These are phyloP conservation scores for Elongisporangium anandrum DNA, from an alignment of 352 stramenopile genomes.

Conservation along the genomic window DNA sequence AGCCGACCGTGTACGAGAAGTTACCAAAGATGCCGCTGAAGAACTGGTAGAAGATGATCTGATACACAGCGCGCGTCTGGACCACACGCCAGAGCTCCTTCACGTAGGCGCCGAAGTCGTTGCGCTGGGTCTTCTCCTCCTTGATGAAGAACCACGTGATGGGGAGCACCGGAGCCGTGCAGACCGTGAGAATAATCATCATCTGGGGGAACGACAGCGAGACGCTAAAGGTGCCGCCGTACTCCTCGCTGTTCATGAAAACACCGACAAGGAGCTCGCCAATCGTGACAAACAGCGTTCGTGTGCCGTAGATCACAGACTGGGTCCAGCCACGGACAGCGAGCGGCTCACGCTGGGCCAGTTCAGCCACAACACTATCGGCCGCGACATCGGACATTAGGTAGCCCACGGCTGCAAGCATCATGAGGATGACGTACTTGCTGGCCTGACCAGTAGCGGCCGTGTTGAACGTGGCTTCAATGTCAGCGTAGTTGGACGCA, in stretches of 20 bases:
- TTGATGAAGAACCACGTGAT: constrained; percentile 37
- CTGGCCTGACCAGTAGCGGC: constrained; percentile 8
- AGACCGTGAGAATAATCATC: constrained; percentile 23
- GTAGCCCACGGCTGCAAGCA: constrained; percentile 49
- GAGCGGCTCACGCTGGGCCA: constrained; percentile 26
- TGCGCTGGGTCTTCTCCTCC: constrained; percentile 21
- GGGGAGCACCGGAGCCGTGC: constrained; percentile 14
- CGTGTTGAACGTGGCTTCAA: constrained; percentile 17
- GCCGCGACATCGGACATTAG: constrained; percentile 48
- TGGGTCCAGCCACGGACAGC: constrained; percentile 28
- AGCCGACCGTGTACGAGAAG: constrained; percentile 21
- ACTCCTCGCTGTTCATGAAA: constrained; percentile 35
- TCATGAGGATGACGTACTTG: constrained; percentile 39
- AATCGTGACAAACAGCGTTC: constrained; percentile 21
- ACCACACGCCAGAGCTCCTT: constrained; percentile 22
- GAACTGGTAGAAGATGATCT: constrained; percentile 39
- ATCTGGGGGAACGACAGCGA: constrained; percentile 28
- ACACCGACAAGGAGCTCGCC: constrained; percentile 26
- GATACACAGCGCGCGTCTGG: constrained; percentile 34
- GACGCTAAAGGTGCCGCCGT: constrained; percentile 39
- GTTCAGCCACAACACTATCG: constrained; percentile 38
- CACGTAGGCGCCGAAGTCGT: constrained; percentile 22
- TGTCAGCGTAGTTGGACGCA: constrained; percentile 18
- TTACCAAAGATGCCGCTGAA: constrained; percentile 27
- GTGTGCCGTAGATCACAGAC: constrained; percentile 27